Base-by-base conservation (phyloP, 176 grass and related monocot species). In the Ensete glaucum region DNA sequence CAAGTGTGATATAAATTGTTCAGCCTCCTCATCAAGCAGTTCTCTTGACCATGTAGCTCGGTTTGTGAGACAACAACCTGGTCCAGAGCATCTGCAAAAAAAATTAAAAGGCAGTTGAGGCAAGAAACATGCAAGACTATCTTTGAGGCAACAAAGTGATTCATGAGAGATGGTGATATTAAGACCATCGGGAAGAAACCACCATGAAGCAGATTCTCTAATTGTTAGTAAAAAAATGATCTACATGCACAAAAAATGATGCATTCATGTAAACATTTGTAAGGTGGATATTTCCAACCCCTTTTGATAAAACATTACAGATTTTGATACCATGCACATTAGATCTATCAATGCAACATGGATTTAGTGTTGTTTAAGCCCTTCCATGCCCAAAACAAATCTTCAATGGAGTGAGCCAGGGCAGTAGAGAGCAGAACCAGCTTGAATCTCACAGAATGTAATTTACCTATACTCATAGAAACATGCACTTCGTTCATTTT, bases 401-500 rank as follows among this genome's bases (percentile, higher is more conserved):
- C 24, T 72, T 19, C 24, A 21, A 51, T 9, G 19, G 50, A 34
- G 23, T 51, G 2, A 54, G 53, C 27, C 16, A 19, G 60, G 48
- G 9, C 34, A 54, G 12, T 55, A 26, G 22, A 74, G 48, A 48
- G 19, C 1, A 14, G 1, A 22, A 1, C 2, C 15, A 50, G n/a
- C 13, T 19, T 17, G 9, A 51, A 19, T 69, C 52, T 64, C 16
- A 54, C 12, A 62, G 2, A 53, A 26, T 76, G 56, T 19, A 63
- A 50, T 52, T 21, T 87, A 99, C 91, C 88, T 94, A 84, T 91
- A 91, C 79, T 99, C 96, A 73, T 89, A 99, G 48, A 99, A 99
- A 77, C 91, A 99, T 80, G 96, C 88, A 59, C 80, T 94, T 91
- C 86, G 71, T 78, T 99, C 96, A 52, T 99, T 99, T 77, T 99